phyloP scores from a whole-genome alignment of 2,329 filamentous ascomycete genomes.

The Venturia pyrina region DNA sequence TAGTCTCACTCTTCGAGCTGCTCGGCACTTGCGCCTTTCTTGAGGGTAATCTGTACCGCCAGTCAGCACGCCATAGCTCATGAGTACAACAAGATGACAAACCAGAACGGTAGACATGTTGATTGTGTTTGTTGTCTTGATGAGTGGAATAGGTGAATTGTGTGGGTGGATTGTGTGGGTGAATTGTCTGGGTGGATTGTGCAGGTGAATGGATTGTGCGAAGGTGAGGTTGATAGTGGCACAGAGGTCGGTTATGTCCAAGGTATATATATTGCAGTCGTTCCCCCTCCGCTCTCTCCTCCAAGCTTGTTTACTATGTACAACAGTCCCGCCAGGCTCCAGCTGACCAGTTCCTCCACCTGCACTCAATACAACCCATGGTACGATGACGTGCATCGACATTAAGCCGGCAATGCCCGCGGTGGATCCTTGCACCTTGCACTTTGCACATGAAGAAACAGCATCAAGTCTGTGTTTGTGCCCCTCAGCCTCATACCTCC shows the following conservation, averaged over 20 bases:
- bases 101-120: conserved; percentile 14
- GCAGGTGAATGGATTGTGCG: not conserved
- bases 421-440: not conserved
- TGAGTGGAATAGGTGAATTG: not conserved
- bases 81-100: not conserved
- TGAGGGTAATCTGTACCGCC: conserved; percentile 61
- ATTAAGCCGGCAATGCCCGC: conserved; percentile 3
- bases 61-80: not conserved
- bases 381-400: not conserved
- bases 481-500: too few species aligned
- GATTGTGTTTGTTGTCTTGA: not conserved
- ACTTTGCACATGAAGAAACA: not conserved
- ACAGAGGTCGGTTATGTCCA: not conserved
- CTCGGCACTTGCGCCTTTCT: conserved; percentile 54
- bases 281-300: not conserved
- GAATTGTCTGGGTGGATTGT: not conserved
- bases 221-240: not conserved
- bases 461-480: too few species aligned
- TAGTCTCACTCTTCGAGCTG: conserved; percentile 57
- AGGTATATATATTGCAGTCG: not conserved
- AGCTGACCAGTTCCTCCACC: not conserved
- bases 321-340: not conserved
- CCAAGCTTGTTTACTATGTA: not conserved
- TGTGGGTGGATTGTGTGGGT: too few species aligned
- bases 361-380: not conserved